Evolutionary conservation across 768 basidiomycete genomes (phyloP), one percentile per base, ranked within the genome.

Genomic region (Cystofilobasidium capitatum): DNA sequence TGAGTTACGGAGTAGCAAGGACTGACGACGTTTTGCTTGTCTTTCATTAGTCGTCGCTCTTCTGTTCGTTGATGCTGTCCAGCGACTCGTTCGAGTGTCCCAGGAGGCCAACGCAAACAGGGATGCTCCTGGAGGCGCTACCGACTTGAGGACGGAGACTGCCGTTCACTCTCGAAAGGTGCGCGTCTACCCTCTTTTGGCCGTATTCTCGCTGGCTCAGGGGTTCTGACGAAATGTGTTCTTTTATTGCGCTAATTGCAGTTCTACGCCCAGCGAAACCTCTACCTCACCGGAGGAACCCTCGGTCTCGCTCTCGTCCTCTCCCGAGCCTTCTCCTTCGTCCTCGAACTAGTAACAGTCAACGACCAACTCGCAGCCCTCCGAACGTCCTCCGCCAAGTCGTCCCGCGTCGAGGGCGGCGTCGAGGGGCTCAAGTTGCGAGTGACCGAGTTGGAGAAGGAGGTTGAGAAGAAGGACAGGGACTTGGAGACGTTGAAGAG

Each of bases 221-320:
- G 20, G 24, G 16, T 17, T n/a, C n/a, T n/a, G n/a, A n/a, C n/a
- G n/a, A n/a, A n/a, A n/a, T n/a, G n/a, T n/a, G n/a, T n/a, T 42
- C 44, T 22, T 54, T 17, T 26, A 5, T 37, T 31, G 24, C 2
- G 36, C 26, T 3, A 17, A n/a, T 33, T 7, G 24, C 62, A 68
- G 66, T 68, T 68, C 66, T 66, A 62, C 73, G 82, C 90, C 2
- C 90, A 93, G 76, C 83, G 91, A 64, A 96, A 94, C 75, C 22
- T 49, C 54, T 69, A 70, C 69, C 51, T 70, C 8, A 66, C 66
- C 20, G 66, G 63, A 20, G 69, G 71, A 77, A 90, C 88, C 69
- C 82, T 99, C 55, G 96, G 97, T 86, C 86, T 99, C 26, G 96
- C 94, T 12, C 85, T 98, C 65, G 87, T 96, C 72, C 85, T 97